Conservation (phyloP, 106 monocot species). For the Posidonia australis region DNA sequence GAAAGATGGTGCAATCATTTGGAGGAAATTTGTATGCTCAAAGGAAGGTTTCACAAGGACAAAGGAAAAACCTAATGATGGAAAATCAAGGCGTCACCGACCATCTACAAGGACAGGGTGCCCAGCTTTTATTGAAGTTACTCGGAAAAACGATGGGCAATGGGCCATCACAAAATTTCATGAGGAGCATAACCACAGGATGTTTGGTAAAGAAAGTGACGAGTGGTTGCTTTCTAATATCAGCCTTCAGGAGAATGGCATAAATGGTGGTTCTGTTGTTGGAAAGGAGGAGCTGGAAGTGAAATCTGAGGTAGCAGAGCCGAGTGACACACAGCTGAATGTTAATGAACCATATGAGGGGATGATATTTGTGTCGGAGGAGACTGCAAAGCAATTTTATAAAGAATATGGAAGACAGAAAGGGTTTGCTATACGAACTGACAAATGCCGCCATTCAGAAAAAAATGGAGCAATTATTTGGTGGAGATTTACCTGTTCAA, state of each 20-base stretch:
- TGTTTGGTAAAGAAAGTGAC: not conserved
- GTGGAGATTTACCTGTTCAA: constrained; percentile 1
- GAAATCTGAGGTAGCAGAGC: not conserved
- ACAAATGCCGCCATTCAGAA: not conserved
- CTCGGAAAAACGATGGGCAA: not conserved
- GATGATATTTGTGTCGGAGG: not conserved
- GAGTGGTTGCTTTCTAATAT: not conserved
- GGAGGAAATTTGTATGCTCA: constrained; percentile 3
- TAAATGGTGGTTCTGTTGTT: not conserved
- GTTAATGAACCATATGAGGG: not conserved
- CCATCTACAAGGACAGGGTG: not conserved
- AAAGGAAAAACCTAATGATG: not conserved
- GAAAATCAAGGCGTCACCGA: not conserved
- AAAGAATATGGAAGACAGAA: not conserved
- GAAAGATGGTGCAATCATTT: constrained; percentile 1
- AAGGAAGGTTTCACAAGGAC: not conserved
- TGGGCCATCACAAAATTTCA: constrained; percentile 2
- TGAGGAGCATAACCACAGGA: not conserved
- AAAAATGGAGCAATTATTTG: constrained; percentile 2
- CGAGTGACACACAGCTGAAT: not conserved
- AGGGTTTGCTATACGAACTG: not conserved
- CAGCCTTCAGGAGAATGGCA: not conserved
- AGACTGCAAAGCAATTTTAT: not conserved
- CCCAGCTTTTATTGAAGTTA: not conserved
- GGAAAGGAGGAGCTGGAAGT: not conserved